phyloP scores from a whole-genome alignment of 345 rosid genomes.

The Eucalyptus regnans region DNA sequence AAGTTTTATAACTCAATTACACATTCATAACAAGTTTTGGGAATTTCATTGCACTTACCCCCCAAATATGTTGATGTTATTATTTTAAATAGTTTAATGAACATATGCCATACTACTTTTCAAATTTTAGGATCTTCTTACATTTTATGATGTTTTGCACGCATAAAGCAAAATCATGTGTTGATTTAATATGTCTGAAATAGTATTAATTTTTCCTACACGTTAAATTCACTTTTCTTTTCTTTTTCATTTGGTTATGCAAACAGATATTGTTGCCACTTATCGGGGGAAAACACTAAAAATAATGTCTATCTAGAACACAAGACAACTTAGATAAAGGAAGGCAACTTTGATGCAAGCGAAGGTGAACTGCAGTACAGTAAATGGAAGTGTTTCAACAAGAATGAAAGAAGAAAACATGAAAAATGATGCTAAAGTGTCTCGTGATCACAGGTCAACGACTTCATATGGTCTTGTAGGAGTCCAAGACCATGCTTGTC shows the following conservation, averaged over 20 bases:
- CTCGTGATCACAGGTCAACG: neutral
- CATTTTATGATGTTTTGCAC: neutral
- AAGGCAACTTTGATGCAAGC: neutral
- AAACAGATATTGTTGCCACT: neutral
- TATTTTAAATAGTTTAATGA: neutral
- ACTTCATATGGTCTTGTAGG: constrained; percentile 11
- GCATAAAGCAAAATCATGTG: neutral
- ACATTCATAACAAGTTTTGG: too few species aligned
- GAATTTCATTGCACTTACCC: too few species aligned
- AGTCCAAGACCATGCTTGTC: constrained; percentile 19
- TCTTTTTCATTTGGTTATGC: neutral
- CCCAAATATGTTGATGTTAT: too few species aligned
- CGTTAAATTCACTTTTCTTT: too few species aligned
- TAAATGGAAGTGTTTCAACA: neutral
- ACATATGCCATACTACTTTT: neutral
- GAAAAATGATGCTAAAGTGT: neutral
- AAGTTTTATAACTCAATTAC: too few species aligned
- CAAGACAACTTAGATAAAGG: neutral
- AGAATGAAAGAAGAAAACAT: neutral
- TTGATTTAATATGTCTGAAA: neutral
- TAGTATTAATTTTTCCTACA: neutral
- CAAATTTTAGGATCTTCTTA: neutral
- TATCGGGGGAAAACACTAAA: neutral
- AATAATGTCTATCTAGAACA: neutral
- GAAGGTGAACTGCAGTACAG: neutral